Conservation (phyloP, 192 early-diverging fungal species). For the Mortierella antarctica region DNA sequence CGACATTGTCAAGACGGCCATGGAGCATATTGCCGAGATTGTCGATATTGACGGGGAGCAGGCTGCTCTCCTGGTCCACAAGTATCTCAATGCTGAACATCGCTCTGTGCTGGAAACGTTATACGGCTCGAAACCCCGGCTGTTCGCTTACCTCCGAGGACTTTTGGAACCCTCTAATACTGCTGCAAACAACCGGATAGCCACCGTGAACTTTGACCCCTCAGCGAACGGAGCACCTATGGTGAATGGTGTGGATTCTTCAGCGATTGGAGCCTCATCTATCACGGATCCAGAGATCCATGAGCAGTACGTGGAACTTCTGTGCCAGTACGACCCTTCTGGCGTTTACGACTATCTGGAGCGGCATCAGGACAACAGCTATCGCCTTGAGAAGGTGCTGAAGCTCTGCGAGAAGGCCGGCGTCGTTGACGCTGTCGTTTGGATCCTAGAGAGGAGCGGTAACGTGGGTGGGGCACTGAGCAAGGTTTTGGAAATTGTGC, state of each 20-base stretch:
- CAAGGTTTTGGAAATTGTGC: slow-evolving; percentile 65
- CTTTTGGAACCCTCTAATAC: slow-evolving; percentile 57
- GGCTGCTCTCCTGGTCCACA: slow-evolving; percentile 62
- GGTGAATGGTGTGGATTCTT: slow-evolving; percentile 4
- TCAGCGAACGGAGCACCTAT: slow-evolving; percentile 8
- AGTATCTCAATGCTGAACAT: slow-evolving; percentile 65
- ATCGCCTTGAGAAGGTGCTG: slow-evolving; percentile 57
- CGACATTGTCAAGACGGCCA: slow-evolving; percentile 59
- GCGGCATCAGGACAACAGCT: slow-evolving; percentile 57
- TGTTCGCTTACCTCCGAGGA: slow-evolving; percentile 68
- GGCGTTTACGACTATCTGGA: slow-evolving; percentile 70
- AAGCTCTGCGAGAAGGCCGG: slow-evolving; percentile 59
- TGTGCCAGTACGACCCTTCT: slow-evolving; percentile 70
- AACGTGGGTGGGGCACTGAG: slow-evolving; percentile 63
- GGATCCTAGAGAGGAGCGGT: slow-evolving; percentile 69
- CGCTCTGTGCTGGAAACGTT: slow-evolving; percentile 57
- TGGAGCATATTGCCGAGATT: slow-evolving; percentile 64
- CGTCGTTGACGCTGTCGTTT: slow-evolving; percentile 68
- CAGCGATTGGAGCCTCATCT: slow-evolving; percentile 6
- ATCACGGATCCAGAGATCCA: slow-evolving; percentile 58
- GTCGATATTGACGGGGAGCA: slow-evolving; percentile 70
- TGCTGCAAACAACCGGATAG: neutral
- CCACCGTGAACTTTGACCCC: neutral
- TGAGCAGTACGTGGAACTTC: slow-evolving; percentile 66
- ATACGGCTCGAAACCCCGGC: slow-evolving; percentile 52